A percentile compares a stretch with the other conserved stretches of the same genome.
These are phyloP conservation scores for Inga oerstediana DNA, from an alignment of 306 rosid genomes.

Conservation along the genomic window DNA sequence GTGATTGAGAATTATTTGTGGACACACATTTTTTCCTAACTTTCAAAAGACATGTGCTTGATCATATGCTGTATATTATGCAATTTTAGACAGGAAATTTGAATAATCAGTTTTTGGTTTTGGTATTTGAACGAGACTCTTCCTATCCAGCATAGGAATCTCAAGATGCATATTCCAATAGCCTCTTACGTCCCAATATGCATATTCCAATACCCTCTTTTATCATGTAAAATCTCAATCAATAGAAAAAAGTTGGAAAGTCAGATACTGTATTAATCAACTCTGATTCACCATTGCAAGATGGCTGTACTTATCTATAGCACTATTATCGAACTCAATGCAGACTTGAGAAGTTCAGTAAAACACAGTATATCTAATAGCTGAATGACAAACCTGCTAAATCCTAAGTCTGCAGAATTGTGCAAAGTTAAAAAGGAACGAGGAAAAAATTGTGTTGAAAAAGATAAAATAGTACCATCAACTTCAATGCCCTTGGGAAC, in stretches of 20 bases:
- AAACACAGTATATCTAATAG: slow-evolving; percentile 11
- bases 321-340: neutral
- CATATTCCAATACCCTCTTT: neutral
- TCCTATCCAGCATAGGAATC: neutral
- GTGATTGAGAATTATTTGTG: neutral
- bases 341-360: neutral
- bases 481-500: slow-evolving; percentile 98
- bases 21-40: neutral
- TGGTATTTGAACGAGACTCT: neutral
- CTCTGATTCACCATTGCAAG: neutral
- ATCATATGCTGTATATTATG: neutral
- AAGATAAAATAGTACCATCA: slow-evolving; percentile 62
- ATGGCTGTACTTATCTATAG: neutral
- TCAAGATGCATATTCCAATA: neutral
- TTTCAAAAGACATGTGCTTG: neutral
- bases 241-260: neutral
- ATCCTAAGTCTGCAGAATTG: neutral
- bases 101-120: neutral
- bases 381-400: slow-evolving; percentile 25
- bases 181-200: neutral
- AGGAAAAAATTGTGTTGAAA: slow-evolving; percentile 4
- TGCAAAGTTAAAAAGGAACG: neutral
- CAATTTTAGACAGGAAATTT: neutral
- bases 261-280: neutral
- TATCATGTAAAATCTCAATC: neutral